Base-by-base conservation (phyloP, 75 land plant genomes). In the Sequoia sempervirens region DNA sequence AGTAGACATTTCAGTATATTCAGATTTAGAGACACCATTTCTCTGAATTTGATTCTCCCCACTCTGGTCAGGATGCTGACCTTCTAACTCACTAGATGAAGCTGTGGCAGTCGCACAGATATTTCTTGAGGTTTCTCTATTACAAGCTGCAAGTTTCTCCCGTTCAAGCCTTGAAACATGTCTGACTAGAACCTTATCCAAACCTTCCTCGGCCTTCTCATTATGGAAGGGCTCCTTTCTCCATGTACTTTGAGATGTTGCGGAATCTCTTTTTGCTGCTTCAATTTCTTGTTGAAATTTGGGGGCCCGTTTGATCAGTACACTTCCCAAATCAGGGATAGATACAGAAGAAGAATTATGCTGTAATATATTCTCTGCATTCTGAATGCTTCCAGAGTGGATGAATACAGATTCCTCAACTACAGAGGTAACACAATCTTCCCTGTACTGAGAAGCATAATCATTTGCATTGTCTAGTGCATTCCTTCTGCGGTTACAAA, bases 111-210 rank as follows among this genome's bases (percentile, higher is more conserved):
- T 61, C 26, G 66, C 26, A 61, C 8, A 61, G 66, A 23, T 7
- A 70, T 70, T 70, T 40, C 36, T 43, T 52, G 45, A 26, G 30
- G 2, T 32, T 80, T 80, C 38, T 28, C 53, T 43, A n/a, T n/a
- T 18, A 64, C 36, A 20, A 13, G 86, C 85, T 46, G 85, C 88
- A 53, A 86, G 40, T 74, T 91, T 93, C 72, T 93, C 94, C 32
- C 80, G 86, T 82, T 93, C 97, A 36, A 95, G 86, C 80, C 87
- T 90, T 11, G 94, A 92, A 26, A 87, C 54, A 80, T 88, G 96
- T 79, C 93, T 93, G 6, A 95, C 85, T 38, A 92, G 84, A 14
- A 92, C 73, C 17, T 90, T 58, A 47, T 80, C 90, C 72, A 91
- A 75, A 80, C 90, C 75, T 38, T 82, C 83, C 46, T 20, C 38